phyloP scores from a whole-genome alignment of 139 green algal species.

The Coccomyxa sp. region DNA sequence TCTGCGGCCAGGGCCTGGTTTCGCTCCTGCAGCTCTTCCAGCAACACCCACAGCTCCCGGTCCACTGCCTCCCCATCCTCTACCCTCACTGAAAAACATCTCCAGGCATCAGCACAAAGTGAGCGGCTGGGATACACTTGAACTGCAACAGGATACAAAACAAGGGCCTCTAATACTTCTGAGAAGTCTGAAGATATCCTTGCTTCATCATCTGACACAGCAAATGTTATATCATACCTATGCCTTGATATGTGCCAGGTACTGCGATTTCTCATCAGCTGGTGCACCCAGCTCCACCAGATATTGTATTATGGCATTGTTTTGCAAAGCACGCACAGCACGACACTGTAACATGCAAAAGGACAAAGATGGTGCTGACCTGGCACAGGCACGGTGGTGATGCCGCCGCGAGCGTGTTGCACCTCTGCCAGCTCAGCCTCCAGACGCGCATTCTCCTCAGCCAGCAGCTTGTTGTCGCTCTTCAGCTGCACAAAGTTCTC shows the following conservation, averaged over 20 bases:
- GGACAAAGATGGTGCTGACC: not conserved
- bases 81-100: constrained; percentile 1
- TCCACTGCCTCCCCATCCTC: not conserved
- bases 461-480: constrained; percentile 3
- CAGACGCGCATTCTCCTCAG: not conserved
- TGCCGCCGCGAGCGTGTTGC: not conserved
- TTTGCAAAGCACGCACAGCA: too few relatives aligned
- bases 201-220: too few relatives aligned
- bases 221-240: too few relatives aligned
- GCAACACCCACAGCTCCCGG: constrained; percentile 1
- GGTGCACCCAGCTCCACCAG: too few relatives aligned
- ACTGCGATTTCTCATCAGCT: too few relatives aligned
- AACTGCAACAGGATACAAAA: too few relatives aligned
- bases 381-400: not conserved
- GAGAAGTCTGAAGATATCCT: too few relatives aligned
- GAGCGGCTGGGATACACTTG: too few relatives aligned
- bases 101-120: not conserved
- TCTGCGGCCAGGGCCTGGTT: not conserved
- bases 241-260: too few relatives aligned
- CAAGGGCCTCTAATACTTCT: too few relatives aligned
- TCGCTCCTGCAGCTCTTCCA: constrained; percentile 6
- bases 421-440: not conserved
- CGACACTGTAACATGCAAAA: too few relatives aligned
- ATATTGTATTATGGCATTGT: too few relatives aligned
- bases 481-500: constrained; percentile 8